Evolutionary conservation across 2,329 filamentous ascomycete species (phyloP).

Genomic region (Dothistroma septosporum): DNA sequence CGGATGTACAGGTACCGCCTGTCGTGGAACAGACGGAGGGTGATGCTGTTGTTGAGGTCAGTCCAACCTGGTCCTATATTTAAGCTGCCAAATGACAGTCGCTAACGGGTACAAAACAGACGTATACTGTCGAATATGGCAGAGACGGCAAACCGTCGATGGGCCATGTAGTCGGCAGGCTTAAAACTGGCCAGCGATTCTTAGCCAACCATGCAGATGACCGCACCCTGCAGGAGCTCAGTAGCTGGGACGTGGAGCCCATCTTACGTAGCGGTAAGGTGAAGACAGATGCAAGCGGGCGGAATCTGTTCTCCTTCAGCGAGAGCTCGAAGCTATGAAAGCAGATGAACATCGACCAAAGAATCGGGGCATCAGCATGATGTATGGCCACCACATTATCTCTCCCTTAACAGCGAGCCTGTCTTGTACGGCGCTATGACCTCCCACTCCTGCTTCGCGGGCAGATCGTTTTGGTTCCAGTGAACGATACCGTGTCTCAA

Average conservation of each 20-base stretch:
- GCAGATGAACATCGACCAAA: background rate
- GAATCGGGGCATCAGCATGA: background rate
- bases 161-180: slow-evolving; percentile 52
- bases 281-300: slow-evolving; percentile 30
- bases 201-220: slow-evolving; percentile 56
- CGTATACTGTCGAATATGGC: slow-evolving; percentile 57
- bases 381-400: background rate
- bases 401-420: slow-evolving; percentile 33
- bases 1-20: slow-evolving; percentile 39
- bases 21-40: slow-evolving; percentile 47
- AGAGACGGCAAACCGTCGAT: slow-evolving; percentile 47
- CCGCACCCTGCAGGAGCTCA: slow-evolving; percentile 45
- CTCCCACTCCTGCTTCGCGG: slow-evolving; percentile 35
- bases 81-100: background rate
- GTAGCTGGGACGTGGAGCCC: slow-evolving; percentile 43
- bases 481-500: slow-evolving; percentile 48
- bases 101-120: slow-evolving; percentile 37
- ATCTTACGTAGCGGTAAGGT: slow-evolving; percentile 50
- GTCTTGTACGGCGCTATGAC: slow-evolving; percentile 39
- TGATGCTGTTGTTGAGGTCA: slow-evolving; percentile 52
- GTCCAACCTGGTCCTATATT: slow-evolving; percentile 10
- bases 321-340: slow-evolving; percentile 17
- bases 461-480: slow-evolving; percentile 46
- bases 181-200: slow-evolving; percentile 50
- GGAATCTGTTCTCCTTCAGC: slow-evolving; percentile 38